Evolutionary conservation across 2,329 filamentous ascomycete species (phyloP).

Genomic region (Pseudopithomyces chartarum): DNA sequence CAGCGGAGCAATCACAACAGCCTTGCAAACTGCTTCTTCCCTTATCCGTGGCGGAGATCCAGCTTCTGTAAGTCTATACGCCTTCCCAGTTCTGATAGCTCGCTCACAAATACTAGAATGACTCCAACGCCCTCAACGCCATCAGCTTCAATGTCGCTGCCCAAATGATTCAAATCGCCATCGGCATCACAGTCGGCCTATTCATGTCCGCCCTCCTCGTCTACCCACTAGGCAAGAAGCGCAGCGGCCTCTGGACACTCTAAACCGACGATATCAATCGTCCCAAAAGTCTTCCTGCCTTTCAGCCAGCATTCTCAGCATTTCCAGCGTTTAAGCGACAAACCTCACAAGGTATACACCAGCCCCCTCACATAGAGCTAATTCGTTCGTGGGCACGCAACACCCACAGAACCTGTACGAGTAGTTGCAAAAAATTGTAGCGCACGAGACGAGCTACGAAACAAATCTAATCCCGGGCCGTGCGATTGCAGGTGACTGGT

Average conservation of each 20-base stretch:
- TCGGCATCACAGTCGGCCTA: conserved; percentile 57
- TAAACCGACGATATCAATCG: conserved; percentile 5
- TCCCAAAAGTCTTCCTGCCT: not conserved
- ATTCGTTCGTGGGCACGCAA: conserved; percentile 1
- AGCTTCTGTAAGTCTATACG: conserved; percentile 20
- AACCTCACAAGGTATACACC: not conserved
- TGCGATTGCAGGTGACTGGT: conserved; percentile 2
- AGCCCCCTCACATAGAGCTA: not conserved
- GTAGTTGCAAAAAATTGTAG: conserved; percentile 4
- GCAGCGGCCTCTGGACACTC: conserved; percentile 44
- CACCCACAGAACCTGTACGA: conserved; percentile 2
- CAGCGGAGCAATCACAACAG: conserved; percentile 35
- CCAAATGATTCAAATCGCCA: conserved; percentile 56
- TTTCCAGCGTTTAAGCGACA: not conserved
- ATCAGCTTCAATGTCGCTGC: conserved; percentile 51
- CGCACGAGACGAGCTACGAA: not conserved
- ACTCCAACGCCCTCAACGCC: conserved; percentile 8
- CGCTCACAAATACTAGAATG: conserved; percentile 3
- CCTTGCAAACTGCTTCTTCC: conserved; percentile 32
- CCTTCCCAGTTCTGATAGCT: not conserved
- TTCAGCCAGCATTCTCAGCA: not conserved
- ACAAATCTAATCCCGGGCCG: not conserved
- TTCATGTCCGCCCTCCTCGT: conserved; percentile 56
- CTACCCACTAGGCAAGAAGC: conserved; percentile 56
- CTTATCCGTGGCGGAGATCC: conserved; percentile 27